Base-by-base conservation (phyloP, 306 rosid species). In the Sechiopsis laciniata region DNA sequence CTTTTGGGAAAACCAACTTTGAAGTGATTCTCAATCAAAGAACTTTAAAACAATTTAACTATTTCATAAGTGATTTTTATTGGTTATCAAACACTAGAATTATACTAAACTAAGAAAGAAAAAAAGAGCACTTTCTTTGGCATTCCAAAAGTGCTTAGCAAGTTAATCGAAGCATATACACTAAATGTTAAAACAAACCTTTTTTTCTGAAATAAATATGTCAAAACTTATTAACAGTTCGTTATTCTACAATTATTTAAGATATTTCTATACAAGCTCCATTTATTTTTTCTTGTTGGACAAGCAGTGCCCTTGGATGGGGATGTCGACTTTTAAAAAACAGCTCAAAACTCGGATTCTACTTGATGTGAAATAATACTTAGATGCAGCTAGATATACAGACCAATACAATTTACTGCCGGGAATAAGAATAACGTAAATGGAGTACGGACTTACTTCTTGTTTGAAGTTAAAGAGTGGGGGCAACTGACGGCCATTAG, bases 381-480 rank as follows among this genome's bases (percentile, higher is more conserved):
- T 5, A 59, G 65, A 24, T 59, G 42, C 65, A 24, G 29, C 17
- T 26, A 60, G 7, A 26, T 26, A 17, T 10, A 60, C 8, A 35
- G 71, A 10, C 16, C 2, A 10, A 42, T 29, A 58, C 22, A 60
- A 26, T 10, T 10, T 37, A 37, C 50, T 3, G 48, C 7, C 3
- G 9, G 13, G 11, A 8, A 35, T 3, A 42, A 7, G 48, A 63
- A 9, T 16, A 63, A 63, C 5, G 54, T 40, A 17, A 16, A 83
- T 40, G 46, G 53, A 76, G 71, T 66, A 70, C 75, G 66, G 68
- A 83, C 94, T 19, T 86, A 93, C 98, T 80, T 93, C 98, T 83
- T 90, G 94, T 83, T 85, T 89, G 66, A 93, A 93, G 87, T 90
- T 84, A 86, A 93, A 93, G 73, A 93, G 91, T 0, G 87, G 87